Conservation (phyloP, 768 basidiomycete species). For the Heimioporus sp. region DNA sequence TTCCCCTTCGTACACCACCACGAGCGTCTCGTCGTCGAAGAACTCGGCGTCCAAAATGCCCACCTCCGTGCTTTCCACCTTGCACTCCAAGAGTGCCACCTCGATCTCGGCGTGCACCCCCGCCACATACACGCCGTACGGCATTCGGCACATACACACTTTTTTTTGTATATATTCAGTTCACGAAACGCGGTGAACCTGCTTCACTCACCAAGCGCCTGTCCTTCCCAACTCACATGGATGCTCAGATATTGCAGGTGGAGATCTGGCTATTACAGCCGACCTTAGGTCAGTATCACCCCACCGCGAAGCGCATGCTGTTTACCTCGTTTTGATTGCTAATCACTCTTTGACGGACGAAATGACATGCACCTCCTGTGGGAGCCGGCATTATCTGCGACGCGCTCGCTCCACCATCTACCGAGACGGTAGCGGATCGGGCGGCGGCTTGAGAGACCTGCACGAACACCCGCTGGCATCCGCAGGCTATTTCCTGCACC, state of each 20-base stretch:
- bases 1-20: conserved; percentile 59
- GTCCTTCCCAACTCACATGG: conserved; percentile 40
- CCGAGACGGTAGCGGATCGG: conserved; percentile 51
- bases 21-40: conserved; percentile 71
- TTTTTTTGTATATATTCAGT: conserved; percentile 34
- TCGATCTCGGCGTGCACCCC: conserved; percentile 40
- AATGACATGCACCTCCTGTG: conserved; percentile 31
- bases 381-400: conserved; percentile 31
- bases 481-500: conserved; percentile 55
- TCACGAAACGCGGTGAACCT: conserved; percentile 20
- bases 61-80: conserved; percentile 35
- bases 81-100: conserved; percentile 53
- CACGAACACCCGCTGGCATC: conserved; percentile 61
- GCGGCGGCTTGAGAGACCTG: conserved; percentile 61
- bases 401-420: conserved; percentile 28
- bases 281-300: conserved; percentile 27
- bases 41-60: conserved; percentile 69
- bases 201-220: conserved; percentile 45
- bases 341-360: conserved; percentile 56
- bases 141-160: conserved; percentile 60
- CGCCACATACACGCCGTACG: conserved; percentile 42
- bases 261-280: conserved; percentile 38
- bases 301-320: conserved; percentile 22
- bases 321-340: conserved; percentile 49
- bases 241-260: conserved; percentile 54